Percentiles rank a stretch among this genome's conserved stretches.
Evolutionary conservation across 495 filamentous ascomycete genomes (phyloP).

Genomic region (Talaromyces nanjingensis): DNA sequence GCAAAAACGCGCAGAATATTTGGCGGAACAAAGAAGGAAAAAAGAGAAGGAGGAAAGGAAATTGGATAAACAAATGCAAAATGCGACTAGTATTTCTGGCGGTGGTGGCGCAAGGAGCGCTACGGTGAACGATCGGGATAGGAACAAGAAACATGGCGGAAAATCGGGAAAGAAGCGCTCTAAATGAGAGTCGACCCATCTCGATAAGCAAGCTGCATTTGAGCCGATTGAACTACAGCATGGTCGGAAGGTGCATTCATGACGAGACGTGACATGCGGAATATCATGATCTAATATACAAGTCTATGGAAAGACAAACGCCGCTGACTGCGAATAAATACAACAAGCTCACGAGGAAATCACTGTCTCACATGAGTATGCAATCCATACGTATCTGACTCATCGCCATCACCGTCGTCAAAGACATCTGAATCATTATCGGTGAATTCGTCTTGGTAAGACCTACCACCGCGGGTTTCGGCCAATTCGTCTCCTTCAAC

Average conservation of each 20-base stretch:
- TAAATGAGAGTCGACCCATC: not conserved
- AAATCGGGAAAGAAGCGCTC: constrained; percentile 6
- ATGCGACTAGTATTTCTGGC: constrained; percentile 6
- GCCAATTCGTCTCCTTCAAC: constrained; percentile 33
- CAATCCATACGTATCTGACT: constrained; percentile 38
- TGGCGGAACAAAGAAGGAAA: not conserved
- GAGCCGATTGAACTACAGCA: not conserved
- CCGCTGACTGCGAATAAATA: not conserved
- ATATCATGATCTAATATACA: not conserved
- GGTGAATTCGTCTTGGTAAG: constrained; percentile 48
- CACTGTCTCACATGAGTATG: constrained; percentile 30
- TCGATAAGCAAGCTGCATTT: not conserved
- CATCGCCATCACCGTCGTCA: constrained; percentile 31
- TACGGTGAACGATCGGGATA: not conserved
- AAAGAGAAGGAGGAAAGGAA: not conserved
- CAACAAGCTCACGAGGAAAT: not conserved
- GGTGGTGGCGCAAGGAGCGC: not conserved
- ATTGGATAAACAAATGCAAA: not conserved
- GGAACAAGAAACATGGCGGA: not conserved
- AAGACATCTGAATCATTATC: constrained; percentile 47
- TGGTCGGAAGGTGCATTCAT: not conserved
- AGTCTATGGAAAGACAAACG: not conserved
- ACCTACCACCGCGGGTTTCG: constrained; percentile 16
- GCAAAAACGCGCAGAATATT: not conserved
- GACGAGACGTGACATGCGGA: not conserved